Base-by-base conservation (phyloP, 768 basidiomycete species). In the Agrocybe praecox region DNA sequence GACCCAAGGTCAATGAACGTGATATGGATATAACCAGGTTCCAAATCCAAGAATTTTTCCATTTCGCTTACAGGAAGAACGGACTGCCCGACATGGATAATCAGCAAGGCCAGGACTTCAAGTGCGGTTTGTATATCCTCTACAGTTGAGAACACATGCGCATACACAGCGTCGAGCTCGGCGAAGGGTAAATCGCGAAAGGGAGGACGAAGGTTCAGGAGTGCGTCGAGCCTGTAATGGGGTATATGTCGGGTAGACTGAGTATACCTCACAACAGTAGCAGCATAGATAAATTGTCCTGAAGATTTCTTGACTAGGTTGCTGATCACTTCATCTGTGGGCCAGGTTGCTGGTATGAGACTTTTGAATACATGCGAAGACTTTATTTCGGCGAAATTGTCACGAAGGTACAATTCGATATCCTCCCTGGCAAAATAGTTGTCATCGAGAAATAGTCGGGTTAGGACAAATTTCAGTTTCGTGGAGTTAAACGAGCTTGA, bases 391-490 rank as follows among this genome's bases (percentile, higher is more conserved):
- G 26, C n/a, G 26, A 49, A 49, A 5, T 33, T 23, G 12, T 42
- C 23, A 9, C 12, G 23, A 4, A 60, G 42, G 42, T 36, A 60
- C 1, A 21, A 32, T 8, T 46, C 46, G 11, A 60, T 60, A 23
- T 56, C 59, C 6, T 49, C 19, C n/a, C 53, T 48, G 6, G 58
- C 53, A 6, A 32, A 5, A 22, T 56, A 56, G 11, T 36, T 53
- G 32, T 60, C 42, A 29, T 60, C 59, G 23, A 60, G 22, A 14
- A 42, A 46, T 15, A 60, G 46, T 5, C 21, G 46, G 12, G 36
- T 40, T n/a, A 40, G 14, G 14, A 40, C 14, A 18, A 14, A 6
- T 46, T 44, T 1, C 46, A 40, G 4, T 2, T 36, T 17, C 7
- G 7, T 6, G 29, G 46, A 2, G n/a, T 46, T 51, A 45, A 61